phyloP scores from a whole-genome alignment of 2,329 filamentous ascomycete genomes.

The Aspergillus floridensis region DNA sequence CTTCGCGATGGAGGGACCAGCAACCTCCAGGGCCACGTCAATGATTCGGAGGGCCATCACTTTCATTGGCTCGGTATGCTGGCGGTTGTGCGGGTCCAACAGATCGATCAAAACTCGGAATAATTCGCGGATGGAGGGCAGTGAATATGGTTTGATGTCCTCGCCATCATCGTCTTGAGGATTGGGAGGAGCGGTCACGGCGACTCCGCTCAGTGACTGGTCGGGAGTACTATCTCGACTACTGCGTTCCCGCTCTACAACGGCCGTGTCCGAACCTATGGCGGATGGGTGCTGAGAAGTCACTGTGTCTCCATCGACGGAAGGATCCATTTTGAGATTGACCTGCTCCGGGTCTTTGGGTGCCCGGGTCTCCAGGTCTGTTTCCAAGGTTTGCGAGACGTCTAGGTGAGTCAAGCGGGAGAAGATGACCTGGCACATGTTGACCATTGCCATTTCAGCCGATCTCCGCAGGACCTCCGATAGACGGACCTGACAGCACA shows the following conservation, averaged over 20 bases:
- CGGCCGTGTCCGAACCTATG: conserved; percentile 39
- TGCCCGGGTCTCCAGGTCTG: conserved; percentile 63
- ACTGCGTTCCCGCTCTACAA: conserved; percentile 31
- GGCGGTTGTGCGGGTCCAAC: conserved; percentile 85
- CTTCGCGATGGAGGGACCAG: conserved; percentile 88
- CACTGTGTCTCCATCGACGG: conserved; percentile 64
- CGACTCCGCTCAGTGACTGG: conserved; percentile 31
- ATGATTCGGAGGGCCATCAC: conserved; percentile 98
- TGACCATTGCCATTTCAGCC: conserved; percentile 95
- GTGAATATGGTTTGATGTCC: conserved; percentile 79
- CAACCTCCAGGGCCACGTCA: conserved; percentile 93
- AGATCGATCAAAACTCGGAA: conserved; percentile 93
- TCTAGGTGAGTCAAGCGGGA: conserved; percentile 86
- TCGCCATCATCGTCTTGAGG: conserved; percentile 47
- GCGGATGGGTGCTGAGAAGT: conserved; percentile 50
- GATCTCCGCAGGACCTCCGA: conserved; percentile 87
- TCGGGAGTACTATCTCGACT: conserved; percentile 37
- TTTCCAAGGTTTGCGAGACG: conserved; percentile 67
- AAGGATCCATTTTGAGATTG: conserved; percentile 79
- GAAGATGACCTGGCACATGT: conserved; percentile 99
- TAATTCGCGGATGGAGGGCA: conserved; percentile 90
- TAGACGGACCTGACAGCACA: conserved; percentile 90
- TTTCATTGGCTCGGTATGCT: conserved; percentile 90
- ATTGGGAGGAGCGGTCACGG: conserved; percentile 34
- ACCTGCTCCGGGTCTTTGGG: conserved; percentile 61